phyloP scores from a whole-genome alignment of 1,284 basidiomycete species.

The Abortiporus biennis region DNA sequence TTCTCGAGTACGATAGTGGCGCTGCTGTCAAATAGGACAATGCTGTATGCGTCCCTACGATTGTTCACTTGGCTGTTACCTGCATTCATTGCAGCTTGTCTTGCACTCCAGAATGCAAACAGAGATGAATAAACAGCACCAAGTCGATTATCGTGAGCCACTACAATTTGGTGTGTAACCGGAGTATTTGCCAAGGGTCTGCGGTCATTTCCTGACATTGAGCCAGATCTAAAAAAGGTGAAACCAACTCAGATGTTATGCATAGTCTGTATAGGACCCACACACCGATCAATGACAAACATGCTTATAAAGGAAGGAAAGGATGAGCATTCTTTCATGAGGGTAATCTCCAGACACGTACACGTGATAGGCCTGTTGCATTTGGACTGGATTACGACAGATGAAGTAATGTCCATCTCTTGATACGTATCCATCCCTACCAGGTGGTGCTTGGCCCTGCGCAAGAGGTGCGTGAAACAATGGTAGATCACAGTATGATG shows the following conservation, averaged over 20 bases:
- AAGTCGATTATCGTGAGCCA: conserved; percentile 40
- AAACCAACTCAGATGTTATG: no score
- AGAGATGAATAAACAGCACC: conserved; percentile 54
- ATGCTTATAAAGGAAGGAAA: no score
- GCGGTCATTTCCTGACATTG: conserved; percentile 39
- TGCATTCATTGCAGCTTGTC: conserved; percentile 34
- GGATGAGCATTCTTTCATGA: no score
- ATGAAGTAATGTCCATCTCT: conserved; percentile 47
- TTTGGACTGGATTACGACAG: conserved; percentile 48
- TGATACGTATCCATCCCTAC: conserved; percentile 43
- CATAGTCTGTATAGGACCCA: no score
- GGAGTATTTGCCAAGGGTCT: conserved; percentile 41
- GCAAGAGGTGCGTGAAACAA: conserved; percentile 44
- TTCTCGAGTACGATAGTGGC: conserved; percentile 30
- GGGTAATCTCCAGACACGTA: no score
- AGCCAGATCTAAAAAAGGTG: conserved; percentile 37
- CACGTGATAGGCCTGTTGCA: conserved; percentile 44
- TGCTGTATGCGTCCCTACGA: conserved; percentile 51
- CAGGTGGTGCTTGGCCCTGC: conserved; percentile 18
- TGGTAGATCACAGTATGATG: conserved; percentile 50
- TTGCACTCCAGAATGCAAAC: conserved; percentile 48
- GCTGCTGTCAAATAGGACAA: conserved; percentile 41
- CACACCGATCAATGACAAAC: conserved; percentile 49
- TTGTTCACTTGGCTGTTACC: conserved; percentile 17
- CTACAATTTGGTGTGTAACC: conserved; percentile 30